phyloP scores from a whole-genome alignment of 1,284 basidiomycete species.

The Trichosporon sp. region DNA sequence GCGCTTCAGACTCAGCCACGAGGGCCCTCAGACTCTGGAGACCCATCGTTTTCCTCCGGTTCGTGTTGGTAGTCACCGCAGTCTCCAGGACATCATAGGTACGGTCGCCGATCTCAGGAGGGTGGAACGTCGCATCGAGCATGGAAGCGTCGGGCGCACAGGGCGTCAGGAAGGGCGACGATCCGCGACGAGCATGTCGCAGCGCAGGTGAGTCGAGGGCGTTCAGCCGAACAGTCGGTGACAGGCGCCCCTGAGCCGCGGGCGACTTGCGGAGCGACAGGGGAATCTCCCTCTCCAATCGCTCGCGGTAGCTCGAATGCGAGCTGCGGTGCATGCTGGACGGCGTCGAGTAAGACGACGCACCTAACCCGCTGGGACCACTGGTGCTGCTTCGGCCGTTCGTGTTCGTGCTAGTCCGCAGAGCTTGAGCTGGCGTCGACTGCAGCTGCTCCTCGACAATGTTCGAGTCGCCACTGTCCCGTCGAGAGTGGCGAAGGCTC shows the following conservation, averaged over 20 bases:
- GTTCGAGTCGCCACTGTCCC: conserved; percentile 6
- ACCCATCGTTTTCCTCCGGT: conserved; percentile 18
- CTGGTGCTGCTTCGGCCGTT: conserved; percentile 1
- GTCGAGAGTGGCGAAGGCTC: neutral
- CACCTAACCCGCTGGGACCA: neutral
- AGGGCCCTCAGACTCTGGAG: neutral
- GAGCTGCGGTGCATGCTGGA: neutral
- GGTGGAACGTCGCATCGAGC: conserved; percentile 25
- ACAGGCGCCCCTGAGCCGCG: neutral
- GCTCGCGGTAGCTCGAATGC: conserved; percentile 10
- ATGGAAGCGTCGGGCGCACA: conserved; percentile 21
- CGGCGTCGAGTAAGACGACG: conserved; percentile 5
- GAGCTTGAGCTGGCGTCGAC: neutral
- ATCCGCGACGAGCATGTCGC: conserved; percentile 10
- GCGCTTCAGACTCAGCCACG: conserved; percentile 13
- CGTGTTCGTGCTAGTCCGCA: neutral
- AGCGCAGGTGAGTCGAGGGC: conserved; percentile 4
- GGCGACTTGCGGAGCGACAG: conserved; percentile 9
- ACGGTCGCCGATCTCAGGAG: conserved; percentile 27
- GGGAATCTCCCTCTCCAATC: neutral
- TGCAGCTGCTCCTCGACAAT: neutral
- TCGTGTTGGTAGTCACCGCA: conserved; percentile 26
- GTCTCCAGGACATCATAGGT: conserved; percentile 34
- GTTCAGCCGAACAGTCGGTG: neutral
- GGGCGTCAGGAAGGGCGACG: conserved; percentile 7